Percentiles rank a stretch among this genome's conserved stretches.
phyloP scores from a whole-genome alignment of 2,329 filamentous ascomycete species.

The Alternaria alternata region DNA sequence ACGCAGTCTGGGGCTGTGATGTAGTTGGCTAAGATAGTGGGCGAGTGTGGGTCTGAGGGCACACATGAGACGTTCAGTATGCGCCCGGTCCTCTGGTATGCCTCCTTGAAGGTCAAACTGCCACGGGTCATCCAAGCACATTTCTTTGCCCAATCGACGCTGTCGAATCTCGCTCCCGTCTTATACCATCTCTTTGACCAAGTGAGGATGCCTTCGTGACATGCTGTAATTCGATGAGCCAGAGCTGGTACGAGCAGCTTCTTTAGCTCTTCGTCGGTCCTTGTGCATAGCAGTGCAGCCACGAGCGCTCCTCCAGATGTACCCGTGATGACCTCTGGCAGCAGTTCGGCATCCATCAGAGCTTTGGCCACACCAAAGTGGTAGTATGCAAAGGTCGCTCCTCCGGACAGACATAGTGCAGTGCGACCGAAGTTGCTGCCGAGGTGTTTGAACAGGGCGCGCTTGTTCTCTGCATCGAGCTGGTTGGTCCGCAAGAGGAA shows the following conservation, averaged over 20 bases:
- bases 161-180: slow-evolving; percentile 93
- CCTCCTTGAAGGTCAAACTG: slow-evolving; percentile 92
- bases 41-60: slow-evolving; percentile 92
- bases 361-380: slow-evolving; percentile 94
- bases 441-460: slow-evolving; percentile 83
- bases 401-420: slow-evolving; percentile 90
- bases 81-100: slow-evolving; percentile 90
- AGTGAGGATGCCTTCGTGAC: slow-evolving; percentile 75
- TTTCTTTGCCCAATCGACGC: slow-evolving; percentile 85
- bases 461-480: slow-evolving; percentile 76
- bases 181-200: slow-evolving; percentile 89
- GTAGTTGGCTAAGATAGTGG: slow-evolving; percentile 92
- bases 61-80: slow-evolving; percentile 97
- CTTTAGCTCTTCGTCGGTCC: slow-evolving; percentile 91
- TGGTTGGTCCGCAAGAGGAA: slow-evolving; percentile 74
- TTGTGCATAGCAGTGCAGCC: slow-evolving; percentile 84
- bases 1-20: slow-evolving; percentile 95
- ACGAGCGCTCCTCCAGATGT: slow-evolving; percentile 94
- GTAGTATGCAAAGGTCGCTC: slow-evolving; percentile 95
- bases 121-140: slow-evolving; percentile 91
- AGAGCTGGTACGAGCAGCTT: slow-evolving; percentile 84
- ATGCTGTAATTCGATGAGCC: slow-evolving; percentile 84
- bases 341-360: slow-evolving; percentile 80
- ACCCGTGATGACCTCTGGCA: slow-evolving; percentile 94
- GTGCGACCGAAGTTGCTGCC: slow-evolving; percentile 92